Evolutionary conservation across 148 eudicot species (phyloP), one percentile per base, ranked within the genome.

Genomic region (Diospyros kaki): DNA sequence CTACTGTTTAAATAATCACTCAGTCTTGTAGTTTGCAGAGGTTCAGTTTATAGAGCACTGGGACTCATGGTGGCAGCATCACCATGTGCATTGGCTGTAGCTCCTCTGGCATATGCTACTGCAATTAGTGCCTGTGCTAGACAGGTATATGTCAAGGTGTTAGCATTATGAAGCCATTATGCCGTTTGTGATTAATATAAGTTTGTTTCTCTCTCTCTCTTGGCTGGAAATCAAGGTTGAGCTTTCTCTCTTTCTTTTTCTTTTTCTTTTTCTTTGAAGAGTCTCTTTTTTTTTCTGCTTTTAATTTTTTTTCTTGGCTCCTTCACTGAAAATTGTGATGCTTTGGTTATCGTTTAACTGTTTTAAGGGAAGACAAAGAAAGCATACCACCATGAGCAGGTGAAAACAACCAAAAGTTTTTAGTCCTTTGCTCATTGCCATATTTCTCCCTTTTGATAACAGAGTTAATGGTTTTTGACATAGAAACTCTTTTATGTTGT

Each of bases 51-150:
- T 81, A 83, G 97, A 83, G 98, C 98, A 72, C 74, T 95, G 82
- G 98, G 97, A 64, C 90, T 95, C 76, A 92, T 95, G 98, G 96
- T 95, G 82, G 98, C 98, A 71, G 97, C 94, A 73, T 95, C 97
- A 78, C 97, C 98, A 8, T 95, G 98, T 87, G 98, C 98, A 42
- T 86, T 92, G 88, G 97, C 98, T 71, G 98, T 92, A 48, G 96
- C 98, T 71, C 97, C 98, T 28, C 77, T 92, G 79, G 96, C 93
- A 52, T 92, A 92, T 87, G 97, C 97, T 66, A 95, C 96, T 52
- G 97, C 97, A 81, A 88, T 95, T 73, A 92, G 98, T 78, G 92
- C 97, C 69, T 95, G 97, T 86, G 96, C 98, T 48, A 89, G 75
- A 77, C 90, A 90, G 98, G 98, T 95, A 89, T 59, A 46, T 7